Evolutionary conservation across 805 yeast genomes (phyloP).

Genomic region (Starmerella geochares): DNA sequence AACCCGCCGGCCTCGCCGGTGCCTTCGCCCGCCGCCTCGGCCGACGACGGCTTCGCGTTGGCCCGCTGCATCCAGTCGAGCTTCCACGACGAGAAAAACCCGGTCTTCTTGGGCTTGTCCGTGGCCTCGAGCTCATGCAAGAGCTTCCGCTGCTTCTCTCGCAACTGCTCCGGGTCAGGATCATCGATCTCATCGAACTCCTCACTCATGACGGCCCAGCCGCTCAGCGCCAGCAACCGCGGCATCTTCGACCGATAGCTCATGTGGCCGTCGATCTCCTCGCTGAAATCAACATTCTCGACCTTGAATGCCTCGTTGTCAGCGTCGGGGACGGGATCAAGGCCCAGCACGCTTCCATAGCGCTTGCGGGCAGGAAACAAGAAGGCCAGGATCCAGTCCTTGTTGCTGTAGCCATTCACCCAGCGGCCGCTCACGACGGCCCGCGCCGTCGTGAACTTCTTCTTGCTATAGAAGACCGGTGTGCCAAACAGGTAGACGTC

Average conservation of each 20-base stretch:
- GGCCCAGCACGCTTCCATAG: conserved; percentile 78
- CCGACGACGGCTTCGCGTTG: conserved; percentile 15
- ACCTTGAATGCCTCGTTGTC: conserved; percentile 30
- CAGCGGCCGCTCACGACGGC: conserved; percentile 83
- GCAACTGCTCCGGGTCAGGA: conserved; percentile 79
- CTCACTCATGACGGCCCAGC: conserved; percentile 76
- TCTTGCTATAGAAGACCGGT: conserved; percentile 70
- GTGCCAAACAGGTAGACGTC: conserved; percentile 81
- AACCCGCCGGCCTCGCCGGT: conserved; percentile 31
- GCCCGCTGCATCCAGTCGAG: conserved; percentile 50
- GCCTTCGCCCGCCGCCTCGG: conserved; percentile 23
- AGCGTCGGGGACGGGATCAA: conserved; percentile 50
- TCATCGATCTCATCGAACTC: conserved; percentile 94
- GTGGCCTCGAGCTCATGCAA: conserved; percentile 52
- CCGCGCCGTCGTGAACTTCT: conserved; percentile 66
- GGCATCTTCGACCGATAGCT: conserved; percentile 95
- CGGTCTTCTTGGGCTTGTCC: conserved; percentile 31
- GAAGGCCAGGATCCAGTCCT: conserved; percentile 95
- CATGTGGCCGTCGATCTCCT: conserved; percentile 87
- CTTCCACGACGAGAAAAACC: conserved; percentile 31
- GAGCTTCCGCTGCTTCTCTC: conserved; percentile 65
- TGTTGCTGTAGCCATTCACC: conserved; percentile 79
- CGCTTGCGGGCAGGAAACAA: conserved; percentile 94
- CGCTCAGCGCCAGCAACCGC: conserved; percentile 52
- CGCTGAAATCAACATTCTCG: conserved; percentile 83